Base-by-base conservation (phyloP, 2,329 filamentous ascomycete genomes). In the Aspergillus sp. region DNA sequence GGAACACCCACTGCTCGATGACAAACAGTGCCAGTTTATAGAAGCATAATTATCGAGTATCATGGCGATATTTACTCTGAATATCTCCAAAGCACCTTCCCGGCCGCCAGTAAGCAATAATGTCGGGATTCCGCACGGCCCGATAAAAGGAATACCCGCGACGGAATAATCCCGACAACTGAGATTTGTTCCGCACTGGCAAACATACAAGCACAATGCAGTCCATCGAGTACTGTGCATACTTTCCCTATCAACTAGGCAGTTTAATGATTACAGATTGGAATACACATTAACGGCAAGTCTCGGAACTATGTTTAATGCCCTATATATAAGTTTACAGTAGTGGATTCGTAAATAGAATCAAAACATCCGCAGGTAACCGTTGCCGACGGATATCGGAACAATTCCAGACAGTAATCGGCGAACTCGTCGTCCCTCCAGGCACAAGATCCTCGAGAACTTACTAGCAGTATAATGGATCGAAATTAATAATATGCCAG, bases 111-210 rank as follows among this genome's bases (percentile, higher is more conserved):
- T 12, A 37, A n/a, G 5, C 14, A 37, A 37, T 37, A n/a, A 5
- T 5, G 35, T 12, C 8, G 33, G 12, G 35, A n/a, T 14, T 37
- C 35, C 15, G 15, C 35, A 37, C 35, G 12, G 15, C 35, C 55
- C 45, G 51, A 51, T 5, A 50, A 46, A 52, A 46, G 44, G 43
- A 50, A 56, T 53, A 58, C 37, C 58, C 55, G 39, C 25, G 33
- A 41, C 58, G 58, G 56, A 58, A 61, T 44, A 50, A 44, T 25
- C 15, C 47, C 56, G 51, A 51, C 15, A 25, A 6, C 52, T 49
- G 41, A 14, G 15, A 41, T 51, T 43, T 8, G 50, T 62, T 61
- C 55, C 57, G 61, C 59, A 58, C 54, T 41, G 9, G 2, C 9
- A 31, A 31, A 3, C 27, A 9, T 31, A 9, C 27, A 31, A 31